Base-by-base conservation (phyloP, 108 stramenopile species). In the Cyclotella sp. region DNA sequence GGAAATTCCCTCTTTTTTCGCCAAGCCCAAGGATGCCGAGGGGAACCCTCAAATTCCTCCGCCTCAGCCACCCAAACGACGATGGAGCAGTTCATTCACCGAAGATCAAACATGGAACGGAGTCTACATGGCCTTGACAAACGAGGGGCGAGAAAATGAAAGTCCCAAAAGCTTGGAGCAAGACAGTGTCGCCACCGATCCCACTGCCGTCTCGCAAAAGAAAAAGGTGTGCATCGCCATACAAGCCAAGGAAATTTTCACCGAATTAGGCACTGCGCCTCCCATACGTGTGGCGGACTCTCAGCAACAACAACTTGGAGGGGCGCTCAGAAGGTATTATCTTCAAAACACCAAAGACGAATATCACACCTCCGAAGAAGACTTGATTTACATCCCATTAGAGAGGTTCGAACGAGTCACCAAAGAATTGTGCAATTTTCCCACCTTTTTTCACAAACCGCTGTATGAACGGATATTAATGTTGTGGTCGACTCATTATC, bases 391-490 rank as follows among this genome's bases (percentile, higher is more conserved):
- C 28, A 73, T 92, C 19, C 63, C 88, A 11, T 69, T 94, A 14
- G 93, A 94, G 39, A 62, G 86, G 14, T 97, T 98, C 78, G 94
- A 93, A 34, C 84, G 91, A 1, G 81, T 98, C n/a, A 95, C 97
- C 57, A 98, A 97, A 70, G 96, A 95, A 51, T 72, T 97, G 22
- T 97, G 95, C 77, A 79, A 84, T 18, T 93, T 98, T 71, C 96
- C 97, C 15, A 89, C 94, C 47, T 98, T 97, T 82, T 97, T 97
- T 77, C 96, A 97, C 76, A 84, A 85, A 26, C 93, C 95, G 30
- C 63, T 98, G 28, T 98, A 88, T 74, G 75, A 85, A 60, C 84
- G 96, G 3, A 93, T 98, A 44, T 44, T 95, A 21, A 30, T 68
- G n/a, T 57, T 88, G 29, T 94, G 91, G 91, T 82, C 86, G 60